Evolutionary conservation across 768 basidiomycete species (phyloP).

Genomic region (Suillus cothurnatus): DNA sequence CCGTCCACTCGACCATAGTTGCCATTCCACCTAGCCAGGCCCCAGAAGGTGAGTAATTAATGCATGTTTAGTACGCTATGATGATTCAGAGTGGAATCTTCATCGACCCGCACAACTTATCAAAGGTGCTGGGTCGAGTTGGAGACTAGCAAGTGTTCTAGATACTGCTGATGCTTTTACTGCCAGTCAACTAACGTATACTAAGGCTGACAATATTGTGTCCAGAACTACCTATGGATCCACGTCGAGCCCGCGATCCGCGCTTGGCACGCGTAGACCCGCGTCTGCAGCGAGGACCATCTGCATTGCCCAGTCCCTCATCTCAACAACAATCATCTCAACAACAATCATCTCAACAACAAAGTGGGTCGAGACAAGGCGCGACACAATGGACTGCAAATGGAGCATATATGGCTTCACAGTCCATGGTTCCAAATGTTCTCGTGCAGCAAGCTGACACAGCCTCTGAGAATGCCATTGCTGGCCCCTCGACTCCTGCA

Average conservation of each 20-base stretch:
- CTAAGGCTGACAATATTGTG: constrained; percentile 15
- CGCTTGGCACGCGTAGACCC: constrained; percentile 74
- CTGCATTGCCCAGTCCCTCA: constrained; percentile 37
- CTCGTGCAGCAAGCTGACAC: constrained; percentile 2
- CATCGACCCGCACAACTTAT: constrained; percentile 55
- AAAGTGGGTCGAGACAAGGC: constrained; percentile 4
- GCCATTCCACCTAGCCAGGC: not conserved
- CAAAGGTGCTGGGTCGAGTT: constrained; percentile 57
- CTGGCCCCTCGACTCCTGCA: constrained; percentile 9
- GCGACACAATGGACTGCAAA: constrained; percentile 24
- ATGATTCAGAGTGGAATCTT: constrained; percentile 97
- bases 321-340: constrained; percentile 22
- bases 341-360: constrained; percentile 24
- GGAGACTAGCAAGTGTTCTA: constrained; percentile 82
- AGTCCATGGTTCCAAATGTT: not conserved
- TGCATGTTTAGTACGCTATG: constrained; percentile 31
- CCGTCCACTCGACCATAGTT: not conserved
- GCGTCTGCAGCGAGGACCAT: constrained; percentile 54
- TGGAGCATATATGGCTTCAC: constrained; percentile 11
- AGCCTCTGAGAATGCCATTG: constrained; percentile 2
- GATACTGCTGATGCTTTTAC: constrained; percentile 83
- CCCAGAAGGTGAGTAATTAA: constrained; percentile 23
- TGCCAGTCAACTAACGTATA: constrained; percentile 15
- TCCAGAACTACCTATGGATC: constrained; percentile 58
- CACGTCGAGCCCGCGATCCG: constrained; percentile 78